Percentiles rank a stretch among this genome's conserved stretches.
Evolutionary conservation across 495 filamentous ascomycete species (phyloP).

Genomic region (Annulohypoxylon bovei): DNA sequence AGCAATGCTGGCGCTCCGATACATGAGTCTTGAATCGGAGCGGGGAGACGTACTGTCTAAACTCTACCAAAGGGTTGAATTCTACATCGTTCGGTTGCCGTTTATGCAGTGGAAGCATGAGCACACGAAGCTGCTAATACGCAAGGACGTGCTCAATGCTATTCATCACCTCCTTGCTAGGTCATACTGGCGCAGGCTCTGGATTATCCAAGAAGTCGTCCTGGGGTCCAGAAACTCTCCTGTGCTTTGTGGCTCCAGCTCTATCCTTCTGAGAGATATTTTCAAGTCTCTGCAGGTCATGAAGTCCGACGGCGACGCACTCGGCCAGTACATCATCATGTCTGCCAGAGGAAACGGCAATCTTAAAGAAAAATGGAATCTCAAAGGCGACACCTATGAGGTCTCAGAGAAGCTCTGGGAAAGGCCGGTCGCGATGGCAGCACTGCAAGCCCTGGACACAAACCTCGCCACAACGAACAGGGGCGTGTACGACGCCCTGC

Average conservation of each 20-base stretch:
- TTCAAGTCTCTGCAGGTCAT: constrained; percentile 8
- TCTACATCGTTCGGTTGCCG: constrained; percentile 20
- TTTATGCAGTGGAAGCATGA: constrained; percentile 30
- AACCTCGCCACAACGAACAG: constrained; percentile 6
- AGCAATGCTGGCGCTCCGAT: constrained; percentile 26
- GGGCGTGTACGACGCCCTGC: constrained; percentile 20
- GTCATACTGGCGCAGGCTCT: constrained; percentile 39
- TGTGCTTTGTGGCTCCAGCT: constrained; percentile 21
- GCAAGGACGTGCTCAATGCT: constrained; percentile 25
- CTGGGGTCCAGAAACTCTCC: constrained; percentile 25
- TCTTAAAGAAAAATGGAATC: constrained; percentile 4
- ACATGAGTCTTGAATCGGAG: constrained; percentile 24
- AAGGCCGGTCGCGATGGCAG: constrained; percentile 17
- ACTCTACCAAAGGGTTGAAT: constrained; percentile 16
- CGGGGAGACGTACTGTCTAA: constrained; percentile 15
- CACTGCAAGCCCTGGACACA: constrained; percentile 10
- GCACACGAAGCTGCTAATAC: constrained; percentile 10
- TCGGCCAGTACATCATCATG: constrained; percentile 17
- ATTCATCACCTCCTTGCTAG: constrained; percentile 28
- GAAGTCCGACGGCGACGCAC: not conserved
- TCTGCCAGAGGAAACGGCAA: not conserved
- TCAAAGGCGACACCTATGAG: constrained; percentile 13
- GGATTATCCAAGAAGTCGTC: constrained; percentile 43
- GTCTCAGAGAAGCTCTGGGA: constrained; percentile 32
- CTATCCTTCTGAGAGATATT: constrained; percentile 16